A percentile compares a stretch with the other conserved stretches of the same genome.
phyloP scores from a whole-genome alignment of 1,139 yeast genomes.

The Petasospora fabianii region DNA sequence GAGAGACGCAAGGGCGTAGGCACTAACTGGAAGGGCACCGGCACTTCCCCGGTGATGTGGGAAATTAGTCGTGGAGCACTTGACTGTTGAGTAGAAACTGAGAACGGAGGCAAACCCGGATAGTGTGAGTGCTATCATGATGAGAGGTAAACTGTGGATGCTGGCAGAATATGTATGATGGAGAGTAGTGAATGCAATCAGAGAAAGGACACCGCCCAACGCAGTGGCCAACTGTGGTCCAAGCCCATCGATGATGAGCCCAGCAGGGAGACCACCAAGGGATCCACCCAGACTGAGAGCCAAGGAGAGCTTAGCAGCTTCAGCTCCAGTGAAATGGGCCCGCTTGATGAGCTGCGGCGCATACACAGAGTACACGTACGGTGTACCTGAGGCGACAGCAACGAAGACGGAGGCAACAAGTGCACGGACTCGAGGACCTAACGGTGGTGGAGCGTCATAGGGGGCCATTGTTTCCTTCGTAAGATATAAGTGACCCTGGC shows the following conservation, averaged over 20 bases:
- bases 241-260: constrained; percentile 55
- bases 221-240: constrained; percentile 54
- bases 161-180: constrained; percentile 33
- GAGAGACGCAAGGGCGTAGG: constrained; percentile 48
- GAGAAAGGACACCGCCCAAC: constrained; percentile 49
- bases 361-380: constrained; percentile 67
- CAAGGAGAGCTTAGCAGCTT: constrained; percentile 61
- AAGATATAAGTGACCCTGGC: too few species aligned
- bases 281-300: constrained; percentile 63
- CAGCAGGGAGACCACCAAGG: constrained; percentile 66
- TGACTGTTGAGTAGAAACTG: constrained; percentile 62
- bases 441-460: constrained; percentile 14
- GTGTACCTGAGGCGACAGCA: constrained; percentile 56
- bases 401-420: constrained; percentile 32
- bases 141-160: constrained; percentile 31
- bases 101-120: constrained; percentile 66
- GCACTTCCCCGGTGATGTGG: constrained; percentile 71
- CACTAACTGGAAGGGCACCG: constrained; percentile 57
- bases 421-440: constrained; percentile 20
- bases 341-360: constrained; percentile 63
- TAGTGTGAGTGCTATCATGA: constrained; percentile 46
- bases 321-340: constrained; percentile 54
- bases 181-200: constrained; percentile 38
- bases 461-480: constrained; percentile 1
- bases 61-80: constrained; percentile 66